Conservation (phyloP, 1,139 yeast species). For the Sugiyamaella xylanicola region DNA sequence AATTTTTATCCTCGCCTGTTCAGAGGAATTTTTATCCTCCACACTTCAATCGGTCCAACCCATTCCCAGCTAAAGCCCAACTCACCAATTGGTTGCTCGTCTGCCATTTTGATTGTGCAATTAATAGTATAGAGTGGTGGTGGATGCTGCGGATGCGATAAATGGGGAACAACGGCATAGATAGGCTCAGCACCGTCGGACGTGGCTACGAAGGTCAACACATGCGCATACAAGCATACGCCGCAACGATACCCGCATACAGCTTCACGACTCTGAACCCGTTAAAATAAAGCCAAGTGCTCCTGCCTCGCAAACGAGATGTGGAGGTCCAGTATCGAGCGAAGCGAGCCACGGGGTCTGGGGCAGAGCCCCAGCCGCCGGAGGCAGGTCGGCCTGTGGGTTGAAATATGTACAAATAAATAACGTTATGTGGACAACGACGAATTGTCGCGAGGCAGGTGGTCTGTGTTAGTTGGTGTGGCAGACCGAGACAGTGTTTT, state of each 20-base stretch:
- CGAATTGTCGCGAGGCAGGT: too few species aligned
- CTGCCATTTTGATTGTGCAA: slow-evolving; percentile 12
- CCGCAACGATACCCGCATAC: not conserved
- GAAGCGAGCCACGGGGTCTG: not conserved
- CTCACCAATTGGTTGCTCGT: slow-evolving; percentile 20
- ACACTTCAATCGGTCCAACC: not conserved
- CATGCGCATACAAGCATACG: not conserved
- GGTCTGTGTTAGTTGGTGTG: too few species aligned
- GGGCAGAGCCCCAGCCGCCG: not conserved
- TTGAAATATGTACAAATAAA: not conserved
- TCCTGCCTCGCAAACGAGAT: too few species aligned
- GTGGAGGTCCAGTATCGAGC: not conserved
- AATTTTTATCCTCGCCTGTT: too few species aligned
- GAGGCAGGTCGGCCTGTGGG: not conserved
- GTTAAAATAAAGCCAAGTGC: too few species aligned
- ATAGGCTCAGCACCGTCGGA: not conserved
- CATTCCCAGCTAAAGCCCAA: not conserved
- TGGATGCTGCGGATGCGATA: not conserved
- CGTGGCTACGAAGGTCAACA: not conserved
- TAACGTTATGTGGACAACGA: too few species aligned
- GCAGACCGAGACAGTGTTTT: too few species aligned
- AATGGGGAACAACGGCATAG: not conserved
- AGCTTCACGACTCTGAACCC: too few species aligned
- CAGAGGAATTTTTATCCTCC: too few species aligned
- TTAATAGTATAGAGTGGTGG: not conserved